Evolutionary conservation across 176 grass and related monocot species (phyloP).

Genomic region (Zea luxurians): DNA sequence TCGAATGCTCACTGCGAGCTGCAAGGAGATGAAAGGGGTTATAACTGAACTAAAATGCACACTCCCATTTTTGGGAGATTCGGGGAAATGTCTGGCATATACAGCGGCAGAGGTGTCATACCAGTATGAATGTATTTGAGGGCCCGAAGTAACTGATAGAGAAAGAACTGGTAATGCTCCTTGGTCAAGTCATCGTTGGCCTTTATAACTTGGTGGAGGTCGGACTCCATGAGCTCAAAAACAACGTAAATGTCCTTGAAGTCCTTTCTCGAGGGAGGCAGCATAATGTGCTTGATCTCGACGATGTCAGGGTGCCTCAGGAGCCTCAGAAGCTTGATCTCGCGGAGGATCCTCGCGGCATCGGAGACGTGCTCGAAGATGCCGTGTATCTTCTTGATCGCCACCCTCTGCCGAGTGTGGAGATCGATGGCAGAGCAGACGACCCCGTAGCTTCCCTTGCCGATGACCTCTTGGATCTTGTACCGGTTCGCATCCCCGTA

Average conservation of each 20-base stretch:
- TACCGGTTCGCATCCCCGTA: conserved; percentile 96
- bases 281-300: conserved; percentile 97
- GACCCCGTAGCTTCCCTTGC: conserved; percentile 96
- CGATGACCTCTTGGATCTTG: conserved; percentile 96
- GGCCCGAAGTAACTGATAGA: conserved; percentile 90
- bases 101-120: conserved; percentile 19
- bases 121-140: conserved; percentile 99
- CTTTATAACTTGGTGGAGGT: conserved; percentile 99
- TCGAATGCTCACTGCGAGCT: not conserved
- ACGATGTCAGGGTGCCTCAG: conserved; percentile 91
- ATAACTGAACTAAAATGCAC: not conserved
- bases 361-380: conserved; percentile 97
- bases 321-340: conserved; percentile 91
- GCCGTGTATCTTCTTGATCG: conserved; percentile 96
- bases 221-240: conserved; percentile 96
- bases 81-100: not conserved
- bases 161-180: conserved; percentile 98
- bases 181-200: conserved; percentile 92
- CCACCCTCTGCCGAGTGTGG: conserved; percentile 80
- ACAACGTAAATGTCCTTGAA: conserved; percentile 98
- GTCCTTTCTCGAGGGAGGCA: conserved; percentile 84
- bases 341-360: conserved; percentile 83
- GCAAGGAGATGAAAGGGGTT: conserved; percentile 14
- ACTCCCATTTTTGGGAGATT: not conserved
- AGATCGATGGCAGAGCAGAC: conserved; percentile 93